Evolutionary conservation across 768 basidiomycete species (phyloP), one percentile per base, ranked within the genome.

Genomic region (Collybia nuda): DNA sequence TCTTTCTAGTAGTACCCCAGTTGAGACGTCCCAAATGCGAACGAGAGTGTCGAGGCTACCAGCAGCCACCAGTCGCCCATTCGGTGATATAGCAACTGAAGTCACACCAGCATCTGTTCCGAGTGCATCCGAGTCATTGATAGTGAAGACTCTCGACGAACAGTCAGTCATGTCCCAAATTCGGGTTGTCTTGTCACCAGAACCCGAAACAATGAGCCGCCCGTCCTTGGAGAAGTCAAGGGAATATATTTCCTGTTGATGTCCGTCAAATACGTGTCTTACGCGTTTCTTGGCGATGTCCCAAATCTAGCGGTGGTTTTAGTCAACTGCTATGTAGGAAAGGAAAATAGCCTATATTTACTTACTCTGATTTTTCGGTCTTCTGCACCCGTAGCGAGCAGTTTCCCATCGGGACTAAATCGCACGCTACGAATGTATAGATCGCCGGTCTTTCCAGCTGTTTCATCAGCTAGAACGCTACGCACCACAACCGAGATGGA

Each of bases 371-470:
- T 93, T 63, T 88, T 85, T 52, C 88, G 82, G 71, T 98, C 96
- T 68, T 98, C 96, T 0, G 94, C 93, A 7, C 96, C 96, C 3
- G 96, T 98, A 24, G 96, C 96, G 26, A 98, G 81, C 53, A 78
- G 85, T 66, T 90, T 93, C 22, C 95, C 93, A 67, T 98, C 94
- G 12, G 92, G 90, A 45, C 93, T 96, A 71, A 90, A 89, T 61
- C 85, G 88, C 15, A 93, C 88, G 59, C 88, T 90, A 41, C 92
- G 67, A 45, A 72, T 71, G 43, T 72, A 73, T 15, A 69, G 50
- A 46, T 73, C 70, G 21, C 87, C 88, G 18, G 80, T 72, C 61
- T 86, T 85, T 9, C 63, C 63, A 2, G 60, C 68, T 0, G 62
- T 51, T 8, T 70, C 67, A 47, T 71, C 67, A 0, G 63, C 53